Percentiles rank a stretch among this genome's conserved stretches.
phyloP scores from a whole-genome alignment of 805 yeast species.

The Deakozyma indianensis region DNA sequence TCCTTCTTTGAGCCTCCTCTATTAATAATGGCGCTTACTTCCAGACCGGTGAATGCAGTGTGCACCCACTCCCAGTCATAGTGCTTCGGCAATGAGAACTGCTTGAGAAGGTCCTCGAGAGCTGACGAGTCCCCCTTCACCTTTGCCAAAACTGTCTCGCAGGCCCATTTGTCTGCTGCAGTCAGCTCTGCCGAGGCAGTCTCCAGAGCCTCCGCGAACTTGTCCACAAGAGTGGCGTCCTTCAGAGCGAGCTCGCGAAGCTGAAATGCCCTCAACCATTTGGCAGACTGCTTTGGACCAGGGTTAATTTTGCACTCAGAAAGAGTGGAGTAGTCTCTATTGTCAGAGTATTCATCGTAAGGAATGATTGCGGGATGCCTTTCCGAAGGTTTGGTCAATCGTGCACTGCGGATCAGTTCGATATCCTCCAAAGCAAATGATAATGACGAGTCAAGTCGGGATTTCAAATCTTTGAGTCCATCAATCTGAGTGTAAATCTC shows the following conservation, averaged over 20 bases:
- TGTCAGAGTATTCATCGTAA: not conserved
- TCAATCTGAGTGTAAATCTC: not conserved
- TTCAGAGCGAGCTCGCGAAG: not conserved
- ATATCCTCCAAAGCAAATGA: not conserved
- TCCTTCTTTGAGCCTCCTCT: not conserved
- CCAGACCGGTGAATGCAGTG: not conserved
- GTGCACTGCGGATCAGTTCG: not conserved
- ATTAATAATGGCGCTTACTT: not conserved
- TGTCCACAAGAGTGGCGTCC: not conserved
- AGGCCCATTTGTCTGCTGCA: not conserved
- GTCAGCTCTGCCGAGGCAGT: not conserved
- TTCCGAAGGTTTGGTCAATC: not conserved
- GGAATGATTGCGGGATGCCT: not conserved
- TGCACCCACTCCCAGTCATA: not conserved
- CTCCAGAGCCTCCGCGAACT: not conserved
- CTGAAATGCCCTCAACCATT: not conserved
- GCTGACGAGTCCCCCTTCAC: not conserved
- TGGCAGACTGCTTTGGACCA: not conserved
- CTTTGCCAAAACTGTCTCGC: not conserved
- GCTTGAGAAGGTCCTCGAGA: not conserved
- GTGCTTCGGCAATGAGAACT: not conserved
- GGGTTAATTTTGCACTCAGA: not conserved
- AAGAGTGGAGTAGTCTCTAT: not conserved
- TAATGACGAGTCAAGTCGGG: not conserved
- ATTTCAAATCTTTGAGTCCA: not conserved